Evolutionary conservation across 371 early-diverging fungal species (phyloP), one percentile per base, ranked within the genome.

Genomic region (Mucor saturninus): DNA sequence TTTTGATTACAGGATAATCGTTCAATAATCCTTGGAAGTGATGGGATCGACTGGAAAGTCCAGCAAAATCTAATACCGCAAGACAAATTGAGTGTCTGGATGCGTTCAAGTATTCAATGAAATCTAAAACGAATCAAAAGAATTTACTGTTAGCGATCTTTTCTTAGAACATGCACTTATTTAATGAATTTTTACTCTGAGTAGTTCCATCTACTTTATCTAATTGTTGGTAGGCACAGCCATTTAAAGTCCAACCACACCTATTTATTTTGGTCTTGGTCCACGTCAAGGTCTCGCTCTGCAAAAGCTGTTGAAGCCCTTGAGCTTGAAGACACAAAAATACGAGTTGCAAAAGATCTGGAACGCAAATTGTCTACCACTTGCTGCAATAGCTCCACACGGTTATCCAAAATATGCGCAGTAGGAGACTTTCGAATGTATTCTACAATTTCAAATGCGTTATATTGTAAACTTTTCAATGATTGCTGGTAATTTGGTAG

Each of bases 391-490:
- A 64, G 64, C 21, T 30, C 46, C 11, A 30, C 53, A 49, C 57
- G 37, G 3, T 11, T 58, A 57, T 57, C 59, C 15, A 57, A 28
- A 53, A 51, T 38, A 13, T 57, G 53, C 26, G 45, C 26, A 39
- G 58, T 59, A 40, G 60, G 65, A 49, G 65, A 65, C 37, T 65
- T 59, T 30, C 65, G 45, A 40, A 48, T 60, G 54, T 65, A 65
- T 48, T 50, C 65, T 59, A 65, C 38, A 29, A 59, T 65, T 59
- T 59, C 65, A 59, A 42, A 59, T 48, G 28, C 60, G 54, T 59
- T 35, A 28, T 59, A 45, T 31, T 52, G 30, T 21, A 59, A 56
- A 14, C 35, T 10, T 42, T 42, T 42, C 11, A 42, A 42, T n/a
- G n/a, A 52, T 43, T 51, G 35, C 46, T 57, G 52, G 29, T 57